Conservation (phyloP, 495 filamentous ascomycete genomes). For the Parathielavia hyrcaniae region DNA sequence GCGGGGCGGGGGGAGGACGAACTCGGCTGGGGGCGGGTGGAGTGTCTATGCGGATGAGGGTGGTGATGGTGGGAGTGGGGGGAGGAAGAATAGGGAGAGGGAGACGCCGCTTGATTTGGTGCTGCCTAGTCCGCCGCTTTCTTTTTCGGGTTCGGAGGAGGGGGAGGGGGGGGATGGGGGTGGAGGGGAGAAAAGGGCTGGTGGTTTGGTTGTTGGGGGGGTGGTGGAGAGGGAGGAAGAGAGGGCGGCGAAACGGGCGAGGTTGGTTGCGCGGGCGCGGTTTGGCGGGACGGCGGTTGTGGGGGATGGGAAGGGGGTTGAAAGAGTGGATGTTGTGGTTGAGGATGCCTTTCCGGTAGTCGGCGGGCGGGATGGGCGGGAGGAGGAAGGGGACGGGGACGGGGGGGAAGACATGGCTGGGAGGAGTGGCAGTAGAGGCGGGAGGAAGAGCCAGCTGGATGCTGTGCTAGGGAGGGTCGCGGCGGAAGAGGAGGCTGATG, state of each 20-base stretch:
- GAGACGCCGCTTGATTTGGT: conserved; percentile 54
- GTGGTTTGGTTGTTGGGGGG: conserved; percentile 23
- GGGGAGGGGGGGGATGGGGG: background rate
- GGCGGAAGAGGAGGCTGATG: conserved; percentile 26
- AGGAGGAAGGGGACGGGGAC: conserved; percentile 31
- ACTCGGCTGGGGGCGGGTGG: conserved; percentile 68
- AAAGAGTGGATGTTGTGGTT: conserved; percentile 55
- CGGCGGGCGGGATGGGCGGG: background rate
- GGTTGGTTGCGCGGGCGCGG: conserved; percentile 45
- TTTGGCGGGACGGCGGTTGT: conserved; percentile 48
- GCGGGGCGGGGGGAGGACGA: conserved; percentile 60
- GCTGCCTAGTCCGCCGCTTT: conserved; percentile 34
- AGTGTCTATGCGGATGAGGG: conserved; percentile 62
- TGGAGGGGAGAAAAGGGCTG: conserved; percentile 4
- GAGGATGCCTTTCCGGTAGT: conserved; percentile 48
- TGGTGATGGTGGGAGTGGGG: background rate
- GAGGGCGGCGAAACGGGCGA: conserved; percentile 38
- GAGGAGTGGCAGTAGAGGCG: background rate
- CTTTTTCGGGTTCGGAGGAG: conserved; percentile 25
- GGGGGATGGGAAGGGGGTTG: conserved; percentile 52
- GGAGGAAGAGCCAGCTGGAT: conserved; percentile 33
- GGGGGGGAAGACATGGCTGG: conserved; percentile 1
- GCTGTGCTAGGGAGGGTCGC: conserved; percentile 22
- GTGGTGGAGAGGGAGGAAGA: conserved; percentile 33
- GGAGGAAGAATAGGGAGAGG: conserved; percentile 42